phyloP scores from a whole-genome alignment of 2,329 filamentous ascomycete genomes.

The Pleurostoma richardsiae region DNA sequence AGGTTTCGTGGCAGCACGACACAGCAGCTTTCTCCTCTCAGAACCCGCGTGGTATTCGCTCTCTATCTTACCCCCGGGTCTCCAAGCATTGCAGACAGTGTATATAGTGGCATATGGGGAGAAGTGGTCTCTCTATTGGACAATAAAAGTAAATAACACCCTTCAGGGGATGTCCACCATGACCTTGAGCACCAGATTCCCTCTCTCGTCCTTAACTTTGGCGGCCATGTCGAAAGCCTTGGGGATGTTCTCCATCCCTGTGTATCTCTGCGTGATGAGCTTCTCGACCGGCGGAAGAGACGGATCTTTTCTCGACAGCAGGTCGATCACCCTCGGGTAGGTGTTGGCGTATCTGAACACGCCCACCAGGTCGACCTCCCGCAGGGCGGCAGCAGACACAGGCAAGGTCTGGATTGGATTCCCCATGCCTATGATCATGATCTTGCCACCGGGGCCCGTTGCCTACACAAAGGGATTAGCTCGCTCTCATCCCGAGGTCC shows the following conservation, averaged over 20 bases:
- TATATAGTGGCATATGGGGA: too few relatives aligned
- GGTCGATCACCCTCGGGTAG: slow-evolving; percentile 52
- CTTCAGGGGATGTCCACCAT: slow-evolving; percentile 42
- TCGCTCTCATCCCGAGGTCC: neutral
- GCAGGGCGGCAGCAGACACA: slow-evolving; percentile 61
- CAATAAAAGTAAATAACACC: too few relatives aligned
- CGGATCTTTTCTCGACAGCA: slow-evolving; percentile 41
- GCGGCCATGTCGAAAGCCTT: slow-evolving; percentile 70
- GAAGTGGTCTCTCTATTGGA: too few relatives aligned
- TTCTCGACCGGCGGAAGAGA: slow-evolving; percentile 60
- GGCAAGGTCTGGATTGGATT: slow-evolving; percentile 65
- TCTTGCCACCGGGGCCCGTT: slow-evolving; percentile 61
- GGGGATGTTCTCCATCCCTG: slow-evolving; percentile 56
- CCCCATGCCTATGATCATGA: slow-evolving; percentile 70
- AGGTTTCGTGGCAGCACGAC: too few relatives aligned
- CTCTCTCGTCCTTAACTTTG: slow-evolving; percentile 63
- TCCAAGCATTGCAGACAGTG: too few relatives aligned
- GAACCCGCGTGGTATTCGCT: too few relatives aligned
- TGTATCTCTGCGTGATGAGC: slow-evolving; percentile 67
- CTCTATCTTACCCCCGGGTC: too few relatives aligned
- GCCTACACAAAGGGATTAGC: slow-evolving; percentile 25
- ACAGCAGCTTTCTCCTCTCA: too few relatives aligned
- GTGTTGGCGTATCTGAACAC: slow-evolving; percentile 74
- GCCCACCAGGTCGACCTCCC: slow-evolving; percentile 67
- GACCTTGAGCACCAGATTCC: slow-evolving; percentile 71